Percentiles rank a stretch among this genome's conserved stretches.
phyloP scores from a whole-genome alignment of 768 basidiomycete genomes.

The Mycena albidolilacea region DNA sequence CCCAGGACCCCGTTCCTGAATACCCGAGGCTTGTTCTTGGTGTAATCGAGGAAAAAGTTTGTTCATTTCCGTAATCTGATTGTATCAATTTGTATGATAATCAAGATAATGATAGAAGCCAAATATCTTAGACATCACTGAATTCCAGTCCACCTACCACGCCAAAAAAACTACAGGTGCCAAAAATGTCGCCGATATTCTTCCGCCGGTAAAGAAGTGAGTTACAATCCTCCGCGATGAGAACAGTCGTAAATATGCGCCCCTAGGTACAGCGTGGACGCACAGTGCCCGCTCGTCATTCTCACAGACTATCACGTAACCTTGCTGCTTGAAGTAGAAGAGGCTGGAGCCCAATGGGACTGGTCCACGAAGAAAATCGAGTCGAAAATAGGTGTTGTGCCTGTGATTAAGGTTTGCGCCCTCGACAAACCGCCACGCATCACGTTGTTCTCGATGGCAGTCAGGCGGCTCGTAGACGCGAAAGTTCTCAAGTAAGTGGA shows the following conservation, averaged over 20 bases:
- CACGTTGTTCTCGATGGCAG: constrained; percentile 1
- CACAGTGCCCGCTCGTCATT: constrained; percentile 5
- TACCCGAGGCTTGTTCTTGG: constrained; percentile 16
- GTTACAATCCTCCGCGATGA: not conserved
- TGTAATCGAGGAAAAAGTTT: constrained; percentile 16
- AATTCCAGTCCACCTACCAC: not conserved
- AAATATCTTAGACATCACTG: not conserved
- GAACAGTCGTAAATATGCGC: not conserved
- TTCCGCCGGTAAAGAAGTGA: constrained; percentile 9
- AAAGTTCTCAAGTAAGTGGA: constrained; percentile 1
- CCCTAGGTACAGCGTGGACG: constrained; percentile 8
- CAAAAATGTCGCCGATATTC: not conserved
- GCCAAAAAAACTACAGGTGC: not conserved
- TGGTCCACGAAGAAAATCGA: not conserved
- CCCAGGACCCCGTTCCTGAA: not conserved
- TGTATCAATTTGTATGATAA: not conserved
- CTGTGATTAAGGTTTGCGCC: not conserved
- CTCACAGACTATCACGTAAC: constrained; percentile 9
- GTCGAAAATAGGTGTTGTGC: not conserved
- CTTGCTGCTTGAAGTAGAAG: constrained; percentile 1
- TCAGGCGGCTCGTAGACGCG: not conserved
- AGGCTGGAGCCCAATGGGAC: constrained; percentile 5
- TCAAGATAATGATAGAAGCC: constrained; percentile 13
- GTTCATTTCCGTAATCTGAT: not conserved
- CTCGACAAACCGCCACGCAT: not conserved